Percentiles rank a stretch among this genome's conserved stretches.
phyloP scores from a whole-genome alignment of 495 filamentous ascomycete species.

The Penicillium silybi region DNA sequence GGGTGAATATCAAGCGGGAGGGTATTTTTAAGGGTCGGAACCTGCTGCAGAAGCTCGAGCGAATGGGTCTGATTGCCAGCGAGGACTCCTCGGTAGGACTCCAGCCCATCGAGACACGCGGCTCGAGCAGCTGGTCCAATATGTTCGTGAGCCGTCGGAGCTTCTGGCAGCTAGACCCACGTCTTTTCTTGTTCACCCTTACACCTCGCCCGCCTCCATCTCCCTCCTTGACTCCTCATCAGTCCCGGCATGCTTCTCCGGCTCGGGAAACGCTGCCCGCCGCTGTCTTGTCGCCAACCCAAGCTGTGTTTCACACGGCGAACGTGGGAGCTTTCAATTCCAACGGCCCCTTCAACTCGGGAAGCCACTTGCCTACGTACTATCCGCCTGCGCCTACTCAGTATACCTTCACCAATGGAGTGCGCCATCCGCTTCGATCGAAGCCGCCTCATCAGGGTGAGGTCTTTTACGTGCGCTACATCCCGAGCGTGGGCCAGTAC shows the following conservation, averaged over 20 bases:
- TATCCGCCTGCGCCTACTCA: slow-evolving; percentile 80
- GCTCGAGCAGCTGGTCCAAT: slow-evolving; percentile 62
- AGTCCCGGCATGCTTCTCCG: slow-evolving; percentile 60
- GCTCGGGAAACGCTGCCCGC: slow-evolving; percentile 38
- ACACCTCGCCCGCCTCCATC: slow-evolving; percentile 50
- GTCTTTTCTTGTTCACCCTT: slow-evolving; percentile 82
- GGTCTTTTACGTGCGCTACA: slow-evolving; percentile 82
- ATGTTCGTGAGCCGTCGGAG: slow-evolving; percentile 78
- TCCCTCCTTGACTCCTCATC: slow-evolving; percentile 52
- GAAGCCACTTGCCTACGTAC: slow-evolving; percentile 82
- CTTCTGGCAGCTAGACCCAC: slow-evolving; percentile 91
- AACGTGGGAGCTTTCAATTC: slow-evolving; percentile 63
- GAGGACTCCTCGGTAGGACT: slow-evolving; percentile 73
- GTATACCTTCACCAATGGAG: slow-evolving; percentile 71
- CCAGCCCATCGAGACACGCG: slow-evolving; percentile 52
- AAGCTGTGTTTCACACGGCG: slow-evolving; percentile 25
- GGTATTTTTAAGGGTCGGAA: slow-evolving; percentile 80
- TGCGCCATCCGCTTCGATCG: slow-evolving; percentile 83
- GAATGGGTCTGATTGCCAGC: slow-evolving; percentile 80
- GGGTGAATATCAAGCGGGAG: slow-evolving; percentile 76
- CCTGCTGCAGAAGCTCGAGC: slow-evolving; percentile 82
- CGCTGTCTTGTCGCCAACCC: slow-evolving; percentile 13
- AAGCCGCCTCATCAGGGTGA: slow-evolving; percentile 87
- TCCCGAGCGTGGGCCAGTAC: slow-evolving; percentile 78
- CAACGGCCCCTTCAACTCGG: slow-evolving; percentile 65